A percentile compares a stretch with the other conserved stretches of the same genome.
Conservation (phyloP, 2,329 filamentous ascomycete species). For the Leptographium wingfieldii region DNA sequence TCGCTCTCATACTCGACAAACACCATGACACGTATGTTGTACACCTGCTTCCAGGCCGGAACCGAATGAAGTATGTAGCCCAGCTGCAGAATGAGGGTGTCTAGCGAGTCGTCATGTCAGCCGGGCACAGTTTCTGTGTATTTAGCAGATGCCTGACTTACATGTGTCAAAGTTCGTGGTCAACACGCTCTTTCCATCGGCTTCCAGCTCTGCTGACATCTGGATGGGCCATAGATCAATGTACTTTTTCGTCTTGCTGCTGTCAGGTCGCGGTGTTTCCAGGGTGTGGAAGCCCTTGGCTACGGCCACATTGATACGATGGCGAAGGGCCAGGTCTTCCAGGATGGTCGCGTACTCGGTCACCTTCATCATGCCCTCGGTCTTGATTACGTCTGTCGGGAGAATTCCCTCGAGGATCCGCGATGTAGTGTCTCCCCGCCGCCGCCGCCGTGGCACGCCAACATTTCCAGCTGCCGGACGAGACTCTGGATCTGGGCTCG, state of each 20-base stretch:
- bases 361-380: slow-evolving; percentile 54
- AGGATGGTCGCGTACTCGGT: slow-evolving; percentile 71
- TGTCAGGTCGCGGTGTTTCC: slow-evolving; percentile 53
- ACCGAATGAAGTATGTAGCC: slow-evolving; percentile 77
- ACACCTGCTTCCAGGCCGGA: slow-evolving; percentile 63
- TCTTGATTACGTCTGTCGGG: slow-evolving; percentile 57
- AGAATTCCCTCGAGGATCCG: slow-evolving; percentile 44
- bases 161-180: slow-evolving; percentile 91
- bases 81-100: slow-evolving; percentile 71
- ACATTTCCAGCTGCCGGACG: background rate
- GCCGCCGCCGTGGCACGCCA: slow-evolving; percentile 16
- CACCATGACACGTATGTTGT: slow-evolving; percentile 63
- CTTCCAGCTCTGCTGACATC: slow-evolving; percentile 73
- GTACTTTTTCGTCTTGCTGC: slow-evolving; percentile 58
- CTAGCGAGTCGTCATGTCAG: slow-evolving; percentile 18
- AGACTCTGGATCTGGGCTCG: background rate
- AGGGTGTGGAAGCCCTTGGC: slow-evolving; percentile 69
- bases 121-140: too few relatives aligned
- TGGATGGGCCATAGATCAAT: slow-evolving; percentile 89
- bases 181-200: slow-evolving; percentile 53
- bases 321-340: slow-evolving; percentile 64
- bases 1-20: slow-evolving; percentile 85
- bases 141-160: slow-evolving; percentile 25
- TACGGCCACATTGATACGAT: slow-evolving; percentile 75
- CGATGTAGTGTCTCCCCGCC: slow-evolving; percentile 41